Evolutionary conservation across 1,284 basidiomycete species (phyloP).

Genomic region (Ceratorhiza oryzae-sativae): DNA sequence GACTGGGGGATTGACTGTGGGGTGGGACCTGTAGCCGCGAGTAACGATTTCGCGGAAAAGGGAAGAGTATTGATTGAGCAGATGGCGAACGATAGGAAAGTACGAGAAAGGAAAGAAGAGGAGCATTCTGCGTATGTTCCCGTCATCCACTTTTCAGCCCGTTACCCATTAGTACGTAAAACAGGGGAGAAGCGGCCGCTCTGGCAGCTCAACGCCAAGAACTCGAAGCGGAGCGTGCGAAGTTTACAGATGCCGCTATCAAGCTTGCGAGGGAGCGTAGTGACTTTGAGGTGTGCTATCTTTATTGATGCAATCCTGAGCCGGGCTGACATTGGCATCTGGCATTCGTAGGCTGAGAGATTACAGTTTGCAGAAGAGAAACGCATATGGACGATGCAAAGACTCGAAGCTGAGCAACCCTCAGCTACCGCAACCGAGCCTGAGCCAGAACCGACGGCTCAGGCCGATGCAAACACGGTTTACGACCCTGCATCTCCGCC

Average conservation of each 20-base stretch:
- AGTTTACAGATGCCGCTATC: slow-evolving; percentile 69
- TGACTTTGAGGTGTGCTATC: slow-evolving; percentile 64
- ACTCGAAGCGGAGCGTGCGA: slow-evolving; percentile 71
- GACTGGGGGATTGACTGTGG: no score
- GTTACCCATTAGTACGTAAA: no score
- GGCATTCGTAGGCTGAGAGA: slow-evolving; percentile 61
- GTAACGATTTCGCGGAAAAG: slow-evolving; percentile 30
- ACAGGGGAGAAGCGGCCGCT: slow-evolving; percentile 55
- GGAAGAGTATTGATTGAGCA: slow-evolving; percentile 25
- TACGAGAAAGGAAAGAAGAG: slow-evolving; percentile 10
- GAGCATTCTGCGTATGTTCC: not conserved
- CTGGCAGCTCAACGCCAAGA: slow-evolving; percentile 51
- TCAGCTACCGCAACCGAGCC: not conserved
- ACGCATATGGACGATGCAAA: slow-evolving; percentile 66
- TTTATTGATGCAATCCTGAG: not conserved
- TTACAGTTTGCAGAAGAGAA: slow-evolving; percentile 70
- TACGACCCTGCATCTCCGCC: not conserved
- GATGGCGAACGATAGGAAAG: slow-evolving; percentile 26
- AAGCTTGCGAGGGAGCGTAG: slow-evolving; percentile 70
- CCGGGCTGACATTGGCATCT: not conserved
- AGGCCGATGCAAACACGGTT: not conserved
- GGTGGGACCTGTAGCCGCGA: no score
- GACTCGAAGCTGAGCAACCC: slow-evolving; percentile 39
- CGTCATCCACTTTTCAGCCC: not conserved
- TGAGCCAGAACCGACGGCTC: not conserved